Conservation (phyloP, 495 filamentous ascomycete genomes). For the Cladorrhinum samala region DNA sequence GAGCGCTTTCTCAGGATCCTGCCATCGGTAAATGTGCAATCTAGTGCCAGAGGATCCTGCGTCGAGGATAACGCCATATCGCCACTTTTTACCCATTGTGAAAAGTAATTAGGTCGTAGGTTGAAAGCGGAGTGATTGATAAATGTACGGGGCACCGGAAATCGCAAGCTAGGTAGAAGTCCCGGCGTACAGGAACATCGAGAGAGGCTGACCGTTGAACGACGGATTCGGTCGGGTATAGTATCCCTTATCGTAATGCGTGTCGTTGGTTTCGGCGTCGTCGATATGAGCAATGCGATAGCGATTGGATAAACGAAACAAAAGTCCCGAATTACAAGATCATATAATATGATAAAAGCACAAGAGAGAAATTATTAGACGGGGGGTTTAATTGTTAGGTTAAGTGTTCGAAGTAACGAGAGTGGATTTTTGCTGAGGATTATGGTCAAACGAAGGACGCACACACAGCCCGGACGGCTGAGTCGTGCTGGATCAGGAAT, state of each 20-base stretch:
- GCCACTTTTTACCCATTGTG: constrained; percentile 20
- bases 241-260: too few relatives aligned
- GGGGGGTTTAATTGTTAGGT: too few relatives aligned
- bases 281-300: not conserved
- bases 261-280: not conserved
- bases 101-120: not conserved
- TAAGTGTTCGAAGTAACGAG: constrained; percentile 17
- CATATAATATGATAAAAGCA: constrained; percentile 1
- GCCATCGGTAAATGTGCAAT: constrained; percentile 88
- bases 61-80: constrained; percentile 58
- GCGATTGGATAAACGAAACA: constrained; percentile 2
- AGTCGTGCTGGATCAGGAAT: constrained; percentile 13
- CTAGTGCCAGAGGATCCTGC: constrained; percentile 75
- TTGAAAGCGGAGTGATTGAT: not conserved
- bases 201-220: not conserved
- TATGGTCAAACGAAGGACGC: constrained; percentile 20
- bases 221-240: not conserved
- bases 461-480: constrained; percentile 24
- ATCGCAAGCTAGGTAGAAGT: not conserved
- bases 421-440: constrained; percentile 16
- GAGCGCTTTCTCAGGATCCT: constrained; percentile 63
- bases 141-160: not conserved
- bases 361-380: too few relatives aligned
- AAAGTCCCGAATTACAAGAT: constrained; percentile 12
- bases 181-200: not conserved